Conservation (phyloP, 2,329 filamentous ascomycete genomes). For the Biscogniauxia mediterranea region DNA sequence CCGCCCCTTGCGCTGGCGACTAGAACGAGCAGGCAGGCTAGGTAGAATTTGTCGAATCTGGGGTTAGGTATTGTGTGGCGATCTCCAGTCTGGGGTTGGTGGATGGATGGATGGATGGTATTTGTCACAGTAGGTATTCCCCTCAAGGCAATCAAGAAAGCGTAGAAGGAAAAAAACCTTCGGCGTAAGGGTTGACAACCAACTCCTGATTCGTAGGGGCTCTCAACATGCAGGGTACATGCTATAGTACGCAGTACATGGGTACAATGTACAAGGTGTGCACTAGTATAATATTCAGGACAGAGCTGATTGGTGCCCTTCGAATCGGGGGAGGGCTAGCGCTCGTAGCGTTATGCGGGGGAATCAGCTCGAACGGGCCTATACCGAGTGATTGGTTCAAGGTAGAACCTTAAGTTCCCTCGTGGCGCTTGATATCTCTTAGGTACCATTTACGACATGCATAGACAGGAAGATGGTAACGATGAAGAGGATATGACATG, state of each 20-base stretch:
- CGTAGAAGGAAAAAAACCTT: not conserved
- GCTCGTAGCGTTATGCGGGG: not conserved
- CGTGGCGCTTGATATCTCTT: not conserved
- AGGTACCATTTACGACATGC: not conserved
- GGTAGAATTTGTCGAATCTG: not conserved
- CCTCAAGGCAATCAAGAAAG: not conserved
- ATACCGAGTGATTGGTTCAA: not conserved
- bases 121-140: not conserved
- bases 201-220: not conserved
- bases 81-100: not conserved
- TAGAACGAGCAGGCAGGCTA: not conserved
- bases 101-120: not conserved
- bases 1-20: not conserved
- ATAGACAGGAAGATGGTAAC: too few relatives aligned
- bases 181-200: not conserved
- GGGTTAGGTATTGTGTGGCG: not conserved
- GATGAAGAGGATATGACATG: not conserved
- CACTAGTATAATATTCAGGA: not conserved
- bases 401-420: not conserved
- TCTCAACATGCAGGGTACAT: too few relatives aligned
- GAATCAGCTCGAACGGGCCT: not conserved
- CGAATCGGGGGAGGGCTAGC: not conserved
- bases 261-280: too few relatives aligned
- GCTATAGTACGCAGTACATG: too few relatives aligned
- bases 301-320: not conserved